phyloP scores from a whole-genome alignment of 2,329 filamentous ascomycete species.

The Aspergillus felis region DNA sequence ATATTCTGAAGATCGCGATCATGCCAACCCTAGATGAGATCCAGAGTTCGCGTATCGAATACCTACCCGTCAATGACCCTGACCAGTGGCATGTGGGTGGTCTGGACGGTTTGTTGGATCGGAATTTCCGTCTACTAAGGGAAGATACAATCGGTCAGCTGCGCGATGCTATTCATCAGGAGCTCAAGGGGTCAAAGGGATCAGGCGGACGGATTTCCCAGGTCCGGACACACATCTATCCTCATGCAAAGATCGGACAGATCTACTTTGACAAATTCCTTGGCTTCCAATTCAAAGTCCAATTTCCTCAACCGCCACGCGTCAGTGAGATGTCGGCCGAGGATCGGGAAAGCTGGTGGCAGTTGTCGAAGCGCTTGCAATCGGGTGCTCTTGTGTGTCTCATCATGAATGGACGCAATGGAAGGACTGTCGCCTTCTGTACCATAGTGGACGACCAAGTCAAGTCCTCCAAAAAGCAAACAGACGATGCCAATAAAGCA shows the following conservation, averaged over 20 bases:
- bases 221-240: constrained; percentile 5
- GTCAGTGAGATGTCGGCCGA: constrained; percentile 4
- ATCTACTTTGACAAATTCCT: constrained; percentile 15
- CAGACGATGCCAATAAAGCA: not conserved
- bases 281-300: constrained; percentile 19
- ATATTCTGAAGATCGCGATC: constrained; percentile 32
- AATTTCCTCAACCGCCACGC: constrained; percentile 22
- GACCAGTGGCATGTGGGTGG: constrained; percentile 25
- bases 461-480: constrained; percentile 14
- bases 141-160: constrained; percentile 33
- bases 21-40: constrained; percentile 38
- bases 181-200: constrained; percentile 4
- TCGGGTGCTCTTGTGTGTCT: constrained; percentile 28
- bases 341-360: constrained; percentile 25
- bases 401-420: constrained; percentile 7
- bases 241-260: not conserved
- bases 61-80: constrained; percentile 31
- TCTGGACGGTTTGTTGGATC: constrained; percentile 27
- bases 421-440: constrained; percentile 22
- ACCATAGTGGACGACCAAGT: constrained; percentile 11
- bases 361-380: constrained; percentile 26
- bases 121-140: constrained; percentile 35
- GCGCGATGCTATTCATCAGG: constrained; percentile 26
- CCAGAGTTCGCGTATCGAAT: constrained; percentile 21
- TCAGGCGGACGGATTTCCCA: constrained; percentile 3